Percentiles rank a stretch among this genome's conserved stretches.
Evolutionary conservation across 495 filamentous ascomycete species (phyloP).

Genomic region (Xylaria nigripes): DNA sequence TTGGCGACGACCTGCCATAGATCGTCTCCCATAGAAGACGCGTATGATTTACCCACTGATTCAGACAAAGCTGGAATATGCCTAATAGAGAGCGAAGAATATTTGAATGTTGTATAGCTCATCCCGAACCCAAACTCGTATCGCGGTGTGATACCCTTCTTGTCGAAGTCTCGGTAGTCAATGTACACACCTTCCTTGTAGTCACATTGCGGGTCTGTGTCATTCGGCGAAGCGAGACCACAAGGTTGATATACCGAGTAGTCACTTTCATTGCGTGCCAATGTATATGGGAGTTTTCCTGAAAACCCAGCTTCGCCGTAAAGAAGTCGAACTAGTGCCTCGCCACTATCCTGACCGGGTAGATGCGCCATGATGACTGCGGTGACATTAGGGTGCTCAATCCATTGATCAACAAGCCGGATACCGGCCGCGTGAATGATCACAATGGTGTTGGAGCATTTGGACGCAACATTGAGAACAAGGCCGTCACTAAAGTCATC

Average conservation of each 20-base stretch:
- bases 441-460: constrained; percentile 55
- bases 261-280: constrained; percentile 55
- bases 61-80: constrained; percentile 9
- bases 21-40: constrained; percentile 43
- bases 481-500: constrained; percentile 50
- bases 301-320: constrained; percentile 52
- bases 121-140: constrained; percentile 68
- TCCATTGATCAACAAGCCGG: constrained; percentile 51
- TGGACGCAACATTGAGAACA: constrained; percentile 46
- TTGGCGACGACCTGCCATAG: constrained; percentile 55
- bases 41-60: constrained; percentile 41
- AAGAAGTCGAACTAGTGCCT: constrained; percentile 48
- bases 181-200: constrained; percentile 57
- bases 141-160: constrained; percentile 51
- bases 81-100: constrained; percentile 36
- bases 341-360: constrained; percentile 54
- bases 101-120: constrained; percentile 58
- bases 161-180: constrained; percentile 62
- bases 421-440: constrained; percentile 52
- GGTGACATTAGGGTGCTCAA: constrained; percentile 55
- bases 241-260: constrained; percentile 39
- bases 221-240: constrained; percentile 32
- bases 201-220: constrained; percentile 48
- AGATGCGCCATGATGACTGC: constrained; percentile 53
- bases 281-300: constrained; percentile 63